A percentile compares a stretch with the other conserved stretches of the same genome.
These are phyloP conservation scores for Hirsutella rhossiliensis DNA, from an alignment of 2,329 filamentous ascomycete genomes.

Conservation along the genomic window DNA sequence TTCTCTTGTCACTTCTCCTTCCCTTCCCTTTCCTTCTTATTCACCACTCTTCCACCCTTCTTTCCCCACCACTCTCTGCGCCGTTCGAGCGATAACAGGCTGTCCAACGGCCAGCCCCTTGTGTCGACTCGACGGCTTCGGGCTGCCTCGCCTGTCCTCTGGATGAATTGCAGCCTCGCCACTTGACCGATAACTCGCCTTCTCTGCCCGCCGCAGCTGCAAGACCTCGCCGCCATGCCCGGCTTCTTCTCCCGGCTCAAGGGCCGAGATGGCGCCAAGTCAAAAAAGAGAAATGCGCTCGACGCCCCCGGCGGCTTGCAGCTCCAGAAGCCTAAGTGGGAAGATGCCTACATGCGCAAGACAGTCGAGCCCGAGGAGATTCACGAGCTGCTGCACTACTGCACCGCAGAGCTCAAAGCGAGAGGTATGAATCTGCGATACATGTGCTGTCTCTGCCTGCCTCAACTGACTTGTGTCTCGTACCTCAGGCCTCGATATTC, in stretches of 20 bases:
- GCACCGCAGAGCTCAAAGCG: slow-evolving; percentile 84
- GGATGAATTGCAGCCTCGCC: slow-evolving; percentile 1
- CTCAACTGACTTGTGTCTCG: slow-evolving; percentile 1
- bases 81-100: background rate
- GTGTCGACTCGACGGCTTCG: background rate
- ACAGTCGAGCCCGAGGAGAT: slow-evolving; percentile 83
- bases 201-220: background rate
- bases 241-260: slow-evolving; percentile 55
- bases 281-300: slow-evolving; percentile 53
- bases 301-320: slow-evolving; percentile 36
- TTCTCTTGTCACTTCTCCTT: slow-evolving; percentile 2
- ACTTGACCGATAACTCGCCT: background rate
- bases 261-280: slow-evolving; percentile 56
- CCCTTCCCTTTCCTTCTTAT: background rate
- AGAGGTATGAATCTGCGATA: slow-evolving; percentile 53
- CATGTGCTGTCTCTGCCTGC: background rate
- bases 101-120: background rate
- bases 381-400: slow-evolving; percentile 71
- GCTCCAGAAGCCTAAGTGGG: slow-evolving; percentile 66
- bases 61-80: background rate
- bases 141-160: background rate
- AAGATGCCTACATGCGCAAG: slow-evolving; percentile 75
- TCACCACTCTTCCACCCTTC: background rate
- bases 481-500: slow-evolving; percentile 66
- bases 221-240: slow-evolving; percentile 30